Evolutionary conservation across 441 rosid species (phyloP).

Genomic region (Brassica hybrid): DNA sequence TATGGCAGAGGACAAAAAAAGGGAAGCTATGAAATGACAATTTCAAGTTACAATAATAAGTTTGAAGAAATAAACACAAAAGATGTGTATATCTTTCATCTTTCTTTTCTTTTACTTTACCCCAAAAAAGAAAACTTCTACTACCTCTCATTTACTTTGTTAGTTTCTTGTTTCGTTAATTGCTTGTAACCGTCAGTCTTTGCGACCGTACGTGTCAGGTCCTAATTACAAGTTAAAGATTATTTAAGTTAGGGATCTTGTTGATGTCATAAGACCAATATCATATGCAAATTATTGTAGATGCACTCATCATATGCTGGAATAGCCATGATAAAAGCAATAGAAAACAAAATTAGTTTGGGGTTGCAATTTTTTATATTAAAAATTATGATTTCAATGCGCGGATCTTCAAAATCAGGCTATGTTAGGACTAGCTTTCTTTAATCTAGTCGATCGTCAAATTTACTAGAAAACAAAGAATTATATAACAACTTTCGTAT

Average conservation of each 20-base stretch:
- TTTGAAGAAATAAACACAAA: slow-evolving; percentile 11
- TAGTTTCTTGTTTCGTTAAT: slow-evolving; percentile 21
- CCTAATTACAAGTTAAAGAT: not conserved
- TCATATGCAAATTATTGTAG: slow-evolving; percentile 11
- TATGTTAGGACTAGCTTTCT: not conserved
- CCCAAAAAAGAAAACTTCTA: not conserved
- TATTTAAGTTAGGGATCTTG: not conserved
- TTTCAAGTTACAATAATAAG: slow-evolving; percentile 3
- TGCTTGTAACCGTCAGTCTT: slow-evolving; percentile 22
- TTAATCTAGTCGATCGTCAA: too few species aligned
- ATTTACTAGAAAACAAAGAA: too few species aligned
- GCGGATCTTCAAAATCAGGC: not conserved
- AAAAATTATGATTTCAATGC: not conserved
- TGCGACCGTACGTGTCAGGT: slow-evolving; percentile 35
- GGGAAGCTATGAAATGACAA: not conserved
- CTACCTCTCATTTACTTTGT: slow-evolving; percentile 10
- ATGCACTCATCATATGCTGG: not conserved
- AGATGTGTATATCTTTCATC: slow-evolving; percentile 15
- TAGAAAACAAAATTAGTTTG: not conserved
- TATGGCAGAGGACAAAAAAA: slow-evolving; percentile 1
- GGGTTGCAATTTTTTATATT: not conserved
- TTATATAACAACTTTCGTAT: too few species aligned
- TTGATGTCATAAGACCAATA: slow-evolving; percentile 2
- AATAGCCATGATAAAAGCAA: not conserved
- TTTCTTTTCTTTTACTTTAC: slow-evolving; percentile 10